These are phyloP conservation scores for Thielaviopsis populi DNA, from an alignment of 2,329 filamentous ascomycete species.

Conservation along the genomic window DNA sequence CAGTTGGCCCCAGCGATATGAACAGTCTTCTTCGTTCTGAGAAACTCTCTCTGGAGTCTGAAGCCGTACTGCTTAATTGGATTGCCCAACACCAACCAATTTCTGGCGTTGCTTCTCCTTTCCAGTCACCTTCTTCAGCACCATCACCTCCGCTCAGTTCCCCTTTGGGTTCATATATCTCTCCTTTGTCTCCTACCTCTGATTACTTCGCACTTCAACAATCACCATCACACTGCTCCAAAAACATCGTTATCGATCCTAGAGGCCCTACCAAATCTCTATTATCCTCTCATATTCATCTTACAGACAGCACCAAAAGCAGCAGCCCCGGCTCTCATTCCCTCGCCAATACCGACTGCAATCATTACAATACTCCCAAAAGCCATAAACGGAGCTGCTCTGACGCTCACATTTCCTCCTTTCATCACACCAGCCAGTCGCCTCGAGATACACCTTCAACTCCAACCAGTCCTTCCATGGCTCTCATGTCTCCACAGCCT, in stretches of 20 bases:
- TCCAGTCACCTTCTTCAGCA: neutral
- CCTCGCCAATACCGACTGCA: too few species aligned
- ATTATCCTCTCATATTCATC: neutral
- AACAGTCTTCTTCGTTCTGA: constrained; percentile 10
- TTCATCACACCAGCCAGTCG: neutral
- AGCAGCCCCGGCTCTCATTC: neutral
- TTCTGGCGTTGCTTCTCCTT: neutral
- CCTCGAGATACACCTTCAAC: neutral
- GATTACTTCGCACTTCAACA: neutral
- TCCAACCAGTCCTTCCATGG: neutral
- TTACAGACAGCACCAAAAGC: neutral
- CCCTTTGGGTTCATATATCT: neutral
- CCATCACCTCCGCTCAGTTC: neutral
- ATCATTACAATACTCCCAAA: neutral
- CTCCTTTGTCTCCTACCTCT: constrained; percentile 1
- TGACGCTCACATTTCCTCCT: neutral
- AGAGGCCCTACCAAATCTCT: neutral
- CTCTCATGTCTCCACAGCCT: neutral
- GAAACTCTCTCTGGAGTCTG: constrained; percentile 12
- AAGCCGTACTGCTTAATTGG: constrained; percentile 14
- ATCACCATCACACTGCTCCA: neutral
- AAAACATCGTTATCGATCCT: neutral
- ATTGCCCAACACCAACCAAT: constrained; percentile 10
- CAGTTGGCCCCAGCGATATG: constrained; percentile 15
- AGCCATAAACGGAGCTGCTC: neutral